Evolutionary conservation across 164 flowering plant genomes (phyloP).

Genomic region (Chloranthus sessilifolius): DNA sequence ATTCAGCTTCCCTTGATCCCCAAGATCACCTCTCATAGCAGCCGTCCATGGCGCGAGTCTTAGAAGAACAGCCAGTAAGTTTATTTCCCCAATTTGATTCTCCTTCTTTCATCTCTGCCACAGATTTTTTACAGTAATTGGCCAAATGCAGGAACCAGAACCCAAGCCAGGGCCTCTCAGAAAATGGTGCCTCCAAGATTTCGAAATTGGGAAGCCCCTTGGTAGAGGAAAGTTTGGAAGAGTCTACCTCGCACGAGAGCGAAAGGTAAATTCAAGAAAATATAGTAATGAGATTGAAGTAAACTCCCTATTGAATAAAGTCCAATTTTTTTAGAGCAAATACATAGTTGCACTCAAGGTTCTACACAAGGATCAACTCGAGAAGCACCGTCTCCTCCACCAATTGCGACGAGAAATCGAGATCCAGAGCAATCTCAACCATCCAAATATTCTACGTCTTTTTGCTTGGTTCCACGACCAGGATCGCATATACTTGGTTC

Average conservation of each 20-base stretch:
- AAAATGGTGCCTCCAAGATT: constrained; percentile 33
- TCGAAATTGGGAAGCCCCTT: constrained; percentile 89
- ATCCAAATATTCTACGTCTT: constrained; percentile 79
- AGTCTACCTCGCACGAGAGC: constrained; percentile 79
- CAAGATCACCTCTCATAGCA: too few relatives aligned
- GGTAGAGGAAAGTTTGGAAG: constrained; percentile 87
- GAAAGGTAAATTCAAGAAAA: constrained; percentile 42
- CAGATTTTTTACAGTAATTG: not conserved
- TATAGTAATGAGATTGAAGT: too few relatives aligned
- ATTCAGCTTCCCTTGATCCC: too few relatives aligned
- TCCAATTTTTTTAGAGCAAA: constrained; percentile 53
- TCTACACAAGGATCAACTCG: constrained; percentile 73
- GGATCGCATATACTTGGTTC: constrained; percentile 71
- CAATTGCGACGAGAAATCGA: constrained; percentile 87
- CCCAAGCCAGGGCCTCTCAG: not conserved
- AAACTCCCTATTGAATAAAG: too few relatives aligned
- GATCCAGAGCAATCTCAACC: constrained; percentile 66
- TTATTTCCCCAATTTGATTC: too few relatives aligned
- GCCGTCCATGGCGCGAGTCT: too few relatives aligned
- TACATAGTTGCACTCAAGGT: constrained; percentile 83
- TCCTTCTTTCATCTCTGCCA: not conserved
- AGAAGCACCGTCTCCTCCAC: constrained; percentile 60
- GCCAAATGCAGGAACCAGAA: constrained; percentile 5
- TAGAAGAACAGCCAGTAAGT: too few relatives aligned
- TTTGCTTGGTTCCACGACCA: constrained; percentile 86